Percentiles rank a stretch among this genome's conserved stretches.
Conservation (phyloP, 305 asterid genomes). For the Fraxinus nigra region DNA sequence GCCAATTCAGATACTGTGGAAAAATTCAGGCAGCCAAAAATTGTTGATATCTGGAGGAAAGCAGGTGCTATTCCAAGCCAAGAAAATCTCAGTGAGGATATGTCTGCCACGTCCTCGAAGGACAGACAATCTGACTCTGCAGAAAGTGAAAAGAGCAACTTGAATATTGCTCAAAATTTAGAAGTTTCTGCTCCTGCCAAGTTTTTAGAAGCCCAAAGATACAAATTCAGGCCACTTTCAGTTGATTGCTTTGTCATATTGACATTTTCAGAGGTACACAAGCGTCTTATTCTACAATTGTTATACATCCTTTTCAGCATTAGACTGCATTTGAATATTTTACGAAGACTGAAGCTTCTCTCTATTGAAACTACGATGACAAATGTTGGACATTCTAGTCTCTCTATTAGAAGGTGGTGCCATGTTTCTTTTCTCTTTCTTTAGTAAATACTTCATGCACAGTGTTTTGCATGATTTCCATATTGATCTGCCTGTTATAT, state of each 20-base stretch:
- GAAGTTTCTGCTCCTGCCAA: slow-evolving; percentile 54
- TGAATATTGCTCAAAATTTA: slow-evolving; percentile 31
- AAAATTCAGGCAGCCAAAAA: slow-evolving; percentile 67
- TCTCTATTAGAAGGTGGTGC: neutral
- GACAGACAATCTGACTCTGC: slow-evolving; percentile 36
- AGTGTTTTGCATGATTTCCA: neutral
- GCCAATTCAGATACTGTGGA: slow-evolving; percentile 44
- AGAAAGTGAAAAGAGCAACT: slow-evolving; percentile 38
- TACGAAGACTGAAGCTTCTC: neutral
- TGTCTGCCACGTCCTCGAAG: slow-evolving; percentile 38
- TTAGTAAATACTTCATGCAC: neutral
- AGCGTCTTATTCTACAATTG: slow-evolving; percentile 15
- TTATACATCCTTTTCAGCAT: slow-evolving; percentile 15
- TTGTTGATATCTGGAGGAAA: slow-evolving; percentile 59
- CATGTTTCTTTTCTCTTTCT: neutral
- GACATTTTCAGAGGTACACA: slow-evolving; percentile 52
- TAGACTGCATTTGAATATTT: slow-evolving; percentile 18
- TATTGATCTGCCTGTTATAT: neutral
- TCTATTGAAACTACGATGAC: neutral
- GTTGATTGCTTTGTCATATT: slow-evolving; percentile 60
- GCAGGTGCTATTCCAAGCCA: slow-evolving; percentile 58
- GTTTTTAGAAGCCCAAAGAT: slow-evolving; percentile 61
- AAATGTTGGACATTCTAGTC: neutral
- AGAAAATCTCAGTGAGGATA: slow-evolving; percentile 40
- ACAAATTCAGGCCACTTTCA: slow-evolving; percentile 79